Conservation (phyloP, 2,329 filamentous ascomycete species). For the Botrytis medusae region DNA sequence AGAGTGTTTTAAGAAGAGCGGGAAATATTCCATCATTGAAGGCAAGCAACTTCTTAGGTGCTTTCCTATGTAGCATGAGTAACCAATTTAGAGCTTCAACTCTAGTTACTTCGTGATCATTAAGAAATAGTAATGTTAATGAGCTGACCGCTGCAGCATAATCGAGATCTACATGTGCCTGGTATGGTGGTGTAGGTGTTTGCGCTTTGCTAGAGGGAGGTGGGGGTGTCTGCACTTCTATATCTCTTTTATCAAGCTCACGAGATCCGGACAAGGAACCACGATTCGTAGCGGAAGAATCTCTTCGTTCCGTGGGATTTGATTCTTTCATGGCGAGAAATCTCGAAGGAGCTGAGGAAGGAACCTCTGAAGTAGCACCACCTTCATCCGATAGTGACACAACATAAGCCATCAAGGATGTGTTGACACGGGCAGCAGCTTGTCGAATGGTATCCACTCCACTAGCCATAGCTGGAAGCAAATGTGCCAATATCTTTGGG, state of each 20-base stretch:
- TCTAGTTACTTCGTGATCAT: constrained; percentile 93
- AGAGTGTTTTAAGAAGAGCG: constrained; percentile 90
- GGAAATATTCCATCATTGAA: constrained; percentile 98
- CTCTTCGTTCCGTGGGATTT: constrained; percentile 37
- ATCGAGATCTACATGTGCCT: constrained; percentile 72
- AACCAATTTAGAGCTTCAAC: constrained; percentile 94
- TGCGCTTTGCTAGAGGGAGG: constrained; percentile 37
- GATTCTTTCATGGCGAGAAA: constrained; percentile 44
- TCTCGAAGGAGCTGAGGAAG: constrained; percentile 42
- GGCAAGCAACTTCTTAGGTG: constrained; percentile 86
- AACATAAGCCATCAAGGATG: constrained; percentile 89
- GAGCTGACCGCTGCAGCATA: constrained; percentile 94
- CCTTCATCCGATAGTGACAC: constrained; percentile 78
- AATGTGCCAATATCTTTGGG: constrained; percentile 84
- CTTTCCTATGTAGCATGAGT: constrained; percentile 96
- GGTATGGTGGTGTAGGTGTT: constrained; percentile 43
- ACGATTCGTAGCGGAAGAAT: constrained; percentile 38
- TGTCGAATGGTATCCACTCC: constrained; percentile 85
- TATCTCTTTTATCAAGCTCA: constrained; percentile 53
- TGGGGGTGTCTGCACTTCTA: constrained; percentile 53
- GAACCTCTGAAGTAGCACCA: constrained; percentile 45
- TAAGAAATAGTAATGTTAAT: constrained; percentile 87
- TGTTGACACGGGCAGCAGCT: constrained; percentile 86
- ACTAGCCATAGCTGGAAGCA: constrained; percentile 91
- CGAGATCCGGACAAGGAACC: constrained; percentile 45